Conservation (phyloP, 805 yeast genomes). For the Brettanomyces naardenensis region DNA sequence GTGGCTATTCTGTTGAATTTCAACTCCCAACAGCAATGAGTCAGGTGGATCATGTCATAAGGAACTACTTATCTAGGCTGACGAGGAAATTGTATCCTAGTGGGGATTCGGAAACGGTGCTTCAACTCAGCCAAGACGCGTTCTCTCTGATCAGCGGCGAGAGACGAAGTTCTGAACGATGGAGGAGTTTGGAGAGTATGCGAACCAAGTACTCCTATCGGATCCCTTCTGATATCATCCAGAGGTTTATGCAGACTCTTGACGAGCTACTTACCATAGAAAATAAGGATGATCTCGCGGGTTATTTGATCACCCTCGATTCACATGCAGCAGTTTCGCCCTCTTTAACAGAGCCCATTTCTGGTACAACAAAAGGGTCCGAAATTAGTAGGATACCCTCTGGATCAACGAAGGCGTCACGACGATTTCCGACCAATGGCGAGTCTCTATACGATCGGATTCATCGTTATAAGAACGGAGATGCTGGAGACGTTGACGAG, state of each 20-base stretch:
- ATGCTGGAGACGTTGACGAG: slow-evolving; percentile 14
- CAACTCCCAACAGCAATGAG: too few relatives aligned
- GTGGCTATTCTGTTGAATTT: too few relatives aligned
- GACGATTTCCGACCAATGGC: too few relatives aligned
- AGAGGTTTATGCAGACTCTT: slow-evolving; percentile 13
- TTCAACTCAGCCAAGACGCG: background rate
- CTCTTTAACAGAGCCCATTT: background rate
- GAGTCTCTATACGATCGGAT: background rate
- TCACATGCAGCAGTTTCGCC: slow-evolving; percentile 1
- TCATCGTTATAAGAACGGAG: background rate
- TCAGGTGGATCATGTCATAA: slow-evolving; percentile 16
- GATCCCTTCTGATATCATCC: slow-evolving; percentile 2
- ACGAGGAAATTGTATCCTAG: slow-evolving; percentile 8
- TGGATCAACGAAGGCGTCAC: too few relatives aligned
- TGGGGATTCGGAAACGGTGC: background rate
- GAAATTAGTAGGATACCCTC: too few relatives aligned
- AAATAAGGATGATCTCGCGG: slow-evolving; percentile 13
- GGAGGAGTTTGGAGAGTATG: background rate
- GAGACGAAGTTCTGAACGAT: background rate
- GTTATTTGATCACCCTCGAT: slow-evolving; percentile 16
- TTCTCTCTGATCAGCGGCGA: background rate
- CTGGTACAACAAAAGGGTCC: background rate
- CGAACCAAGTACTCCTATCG: background rate
- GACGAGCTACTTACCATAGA: slow-evolving; percentile 13
- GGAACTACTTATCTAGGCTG: slow-evolving; percentile 15